These are phyloP conservation scores for Globisporangium orthogonon DNA, from an alignment of 352 stramenopile species.

Conservation along the genomic window DNA sequence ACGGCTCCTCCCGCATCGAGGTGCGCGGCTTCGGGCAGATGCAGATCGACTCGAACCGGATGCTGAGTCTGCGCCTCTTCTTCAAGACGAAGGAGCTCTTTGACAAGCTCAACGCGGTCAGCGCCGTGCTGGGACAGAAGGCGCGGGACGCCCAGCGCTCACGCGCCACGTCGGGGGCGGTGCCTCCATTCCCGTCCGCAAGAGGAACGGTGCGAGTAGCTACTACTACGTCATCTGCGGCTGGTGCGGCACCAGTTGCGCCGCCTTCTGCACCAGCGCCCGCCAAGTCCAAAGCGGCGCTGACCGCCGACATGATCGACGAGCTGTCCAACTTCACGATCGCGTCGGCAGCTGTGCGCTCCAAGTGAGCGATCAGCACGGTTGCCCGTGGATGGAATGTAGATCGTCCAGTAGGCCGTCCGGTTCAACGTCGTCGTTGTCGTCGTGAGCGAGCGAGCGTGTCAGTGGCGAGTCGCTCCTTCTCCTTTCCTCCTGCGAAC, in stretches of 20 bases:
- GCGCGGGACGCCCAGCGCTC: conserved; percentile 3
- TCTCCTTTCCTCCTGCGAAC: too few species aligned
- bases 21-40: conserved; percentile 40
- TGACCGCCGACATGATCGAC: conserved; percentile 25
- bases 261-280: too few species aligned
- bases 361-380: background rate
- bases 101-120: conserved; percentile 33
- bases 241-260: background rate
- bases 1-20: conserved; percentile 22
- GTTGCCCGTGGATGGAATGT: too few species aligned
- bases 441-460: background rate
- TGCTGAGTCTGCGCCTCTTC: conserved; percentile 50
- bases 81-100: conserved; percentile 57
- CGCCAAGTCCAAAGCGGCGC: background rate
- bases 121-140: conserved; percentile 12
- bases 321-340: conserved; percentile 35
- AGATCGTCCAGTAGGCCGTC: background rate
- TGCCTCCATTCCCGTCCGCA: background rate
- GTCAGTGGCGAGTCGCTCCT: too few species aligned
- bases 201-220: background rate
- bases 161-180: background rate
- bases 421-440: background rate
- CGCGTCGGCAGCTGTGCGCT: conserved; percentile 7
- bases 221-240: background rate
- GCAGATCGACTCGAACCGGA: conserved; percentile 25